Evolutionary conservation across 2,329 filamentous ascomycete species (phyloP).

Genomic region (Talaromyces verruculosus): DNA sequence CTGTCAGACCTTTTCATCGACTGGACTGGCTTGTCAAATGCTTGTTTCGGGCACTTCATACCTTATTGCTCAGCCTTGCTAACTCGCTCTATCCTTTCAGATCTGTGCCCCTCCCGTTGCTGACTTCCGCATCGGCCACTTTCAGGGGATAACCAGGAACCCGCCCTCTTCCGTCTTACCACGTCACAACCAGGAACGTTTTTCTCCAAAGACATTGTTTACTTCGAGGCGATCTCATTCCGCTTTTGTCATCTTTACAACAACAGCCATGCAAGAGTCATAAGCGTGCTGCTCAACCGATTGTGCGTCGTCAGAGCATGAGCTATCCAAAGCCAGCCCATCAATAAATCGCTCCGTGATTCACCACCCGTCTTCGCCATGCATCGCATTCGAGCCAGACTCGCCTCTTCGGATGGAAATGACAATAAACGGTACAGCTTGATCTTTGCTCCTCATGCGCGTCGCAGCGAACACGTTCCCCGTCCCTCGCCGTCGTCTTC

Average conservation of each 20-base stretch:
- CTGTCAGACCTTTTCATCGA: conserved; percentile 9
- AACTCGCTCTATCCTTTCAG: not conserved
- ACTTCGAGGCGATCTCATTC: not conserved
- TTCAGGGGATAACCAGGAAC: conserved; percentile 8
- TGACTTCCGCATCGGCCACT: conserved; percentile 4
- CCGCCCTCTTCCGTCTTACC: conserved; percentile 8
- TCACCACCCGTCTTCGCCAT: conserved; percentile 30
- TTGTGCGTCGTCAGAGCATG: conserved; percentile 18
- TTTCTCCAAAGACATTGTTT: not conserved
- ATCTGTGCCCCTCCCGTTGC: conserved; percentile 2
- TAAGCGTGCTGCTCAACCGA: conserved; percentile 16
- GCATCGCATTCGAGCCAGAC: conserved; percentile 44
- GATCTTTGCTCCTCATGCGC: conserved; percentile 31
- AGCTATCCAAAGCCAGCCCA: conserved; percentile 10
- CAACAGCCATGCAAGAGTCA: conserved; percentile 12
- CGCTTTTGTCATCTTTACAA: not conserved
- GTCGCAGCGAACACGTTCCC: conserved; percentile 40
- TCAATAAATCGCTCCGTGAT: conserved; percentile 1
- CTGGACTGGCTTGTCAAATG: not conserved
- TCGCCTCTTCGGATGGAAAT: conserved; percentile 34
- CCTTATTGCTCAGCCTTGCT: conserved; percentile 4
- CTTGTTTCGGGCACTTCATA: not conserved
- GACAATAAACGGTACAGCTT: conserved; percentile 37
- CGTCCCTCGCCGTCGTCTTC: conserved; percentile 34
- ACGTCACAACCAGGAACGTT: conserved; percentile 5